Evolutionary conservation across 1,139 yeast genomes (phyloP).

Genomic region (Sugiyamaella paludigena): DNA sequence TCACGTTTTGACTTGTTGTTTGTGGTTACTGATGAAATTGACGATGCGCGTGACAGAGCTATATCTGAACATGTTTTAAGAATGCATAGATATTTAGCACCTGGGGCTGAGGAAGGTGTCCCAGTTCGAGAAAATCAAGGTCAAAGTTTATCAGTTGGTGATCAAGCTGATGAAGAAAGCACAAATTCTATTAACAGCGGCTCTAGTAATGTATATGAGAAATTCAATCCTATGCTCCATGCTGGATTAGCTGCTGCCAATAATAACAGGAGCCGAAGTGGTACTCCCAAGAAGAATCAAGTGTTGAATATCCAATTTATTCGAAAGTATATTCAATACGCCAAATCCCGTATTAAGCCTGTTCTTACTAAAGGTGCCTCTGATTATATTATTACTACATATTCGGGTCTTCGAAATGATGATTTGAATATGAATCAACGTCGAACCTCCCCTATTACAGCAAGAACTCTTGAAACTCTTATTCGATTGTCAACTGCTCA

Average conservation of each 20-base stretch:
- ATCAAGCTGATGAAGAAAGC: constrained; percentile 45
- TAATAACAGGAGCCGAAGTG: background rate
- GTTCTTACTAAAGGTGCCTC: constrained; percentile 76
- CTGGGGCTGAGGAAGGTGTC: constrained; percentile 90
- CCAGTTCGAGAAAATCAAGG: constrained; percentile 79
- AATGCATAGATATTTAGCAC: constrained; percentile 87
- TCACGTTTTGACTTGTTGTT: constrained; percentile 96
- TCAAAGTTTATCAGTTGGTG: constrained; percentile 78
- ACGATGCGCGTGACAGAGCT: constrained; percentile 77
- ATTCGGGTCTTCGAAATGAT: constrained; percentile 82
- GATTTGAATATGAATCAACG: constrained; percentile 67
- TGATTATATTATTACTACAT: constrained; percentile 74
- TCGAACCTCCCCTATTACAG: constrained; percentile 92
- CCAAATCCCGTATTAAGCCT: constrained; percentile 86
- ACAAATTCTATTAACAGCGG: constrained; percentile 39
- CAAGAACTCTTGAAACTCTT: constrained; percentile 94
- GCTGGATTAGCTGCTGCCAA: constrained; percentile 60
- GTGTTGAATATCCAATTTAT: constrained; percentile 80
- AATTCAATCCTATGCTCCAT: constrained; percentile 77
- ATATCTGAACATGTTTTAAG: constrained; percentile 93
- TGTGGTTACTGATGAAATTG: constrained; percentile 93
- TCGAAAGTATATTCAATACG: constrained; percentile 90
- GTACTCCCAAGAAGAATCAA: constrained; percentile 38
- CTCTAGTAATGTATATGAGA: constrained; percentile 65
- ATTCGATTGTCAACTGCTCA: constrained; percentile 96